A percentile compares a stretch with the other conserved stretches of the same genome.
Evolutionary conservation across 768 basidiomycete species (phyloP).

Genomic region (Naganishia vishniacii): DNA sequence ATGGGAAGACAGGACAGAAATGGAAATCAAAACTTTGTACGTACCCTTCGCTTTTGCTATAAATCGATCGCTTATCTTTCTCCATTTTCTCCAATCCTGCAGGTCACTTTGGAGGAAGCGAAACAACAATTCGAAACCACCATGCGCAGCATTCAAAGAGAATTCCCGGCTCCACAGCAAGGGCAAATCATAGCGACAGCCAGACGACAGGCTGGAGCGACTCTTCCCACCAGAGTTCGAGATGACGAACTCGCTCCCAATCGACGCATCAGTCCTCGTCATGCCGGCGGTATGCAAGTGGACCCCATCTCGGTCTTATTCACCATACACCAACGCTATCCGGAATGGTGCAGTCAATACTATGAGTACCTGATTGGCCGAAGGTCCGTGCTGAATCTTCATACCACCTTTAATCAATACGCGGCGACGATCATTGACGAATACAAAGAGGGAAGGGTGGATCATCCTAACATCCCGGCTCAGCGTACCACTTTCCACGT

Average conservation of each 20-base stretch:
- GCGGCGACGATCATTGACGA: neutral
- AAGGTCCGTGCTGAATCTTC: neutral
- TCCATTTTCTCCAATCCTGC: neutral
- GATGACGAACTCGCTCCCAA: neutral
- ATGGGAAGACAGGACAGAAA: neutral
- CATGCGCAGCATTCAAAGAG: neutral
- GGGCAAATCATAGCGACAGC: neutral
- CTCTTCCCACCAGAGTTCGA: neutral
- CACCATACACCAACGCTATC: neutral
- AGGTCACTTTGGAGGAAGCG: neutral
- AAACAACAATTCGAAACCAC: neutral
- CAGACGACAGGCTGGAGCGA: neutral
- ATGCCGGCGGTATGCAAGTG: neutral
- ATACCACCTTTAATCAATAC: neutral
- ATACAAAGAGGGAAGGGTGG: neutral
- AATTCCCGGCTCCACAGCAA: neutral
- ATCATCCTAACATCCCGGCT: neutral
- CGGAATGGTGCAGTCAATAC: neutral
- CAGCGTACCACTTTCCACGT: neutral
- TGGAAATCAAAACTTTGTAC: neutral
- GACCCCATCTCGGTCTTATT: conserved; percentile 8
- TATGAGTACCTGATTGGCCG: neutral
- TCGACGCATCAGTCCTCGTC: conserved; percentile 5
- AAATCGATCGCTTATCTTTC: neutral
- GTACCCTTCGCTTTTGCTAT: neutral